Conservation (phyloP, 306 rosid genomes). For the Lithocarpus polystachyus region DNA sequence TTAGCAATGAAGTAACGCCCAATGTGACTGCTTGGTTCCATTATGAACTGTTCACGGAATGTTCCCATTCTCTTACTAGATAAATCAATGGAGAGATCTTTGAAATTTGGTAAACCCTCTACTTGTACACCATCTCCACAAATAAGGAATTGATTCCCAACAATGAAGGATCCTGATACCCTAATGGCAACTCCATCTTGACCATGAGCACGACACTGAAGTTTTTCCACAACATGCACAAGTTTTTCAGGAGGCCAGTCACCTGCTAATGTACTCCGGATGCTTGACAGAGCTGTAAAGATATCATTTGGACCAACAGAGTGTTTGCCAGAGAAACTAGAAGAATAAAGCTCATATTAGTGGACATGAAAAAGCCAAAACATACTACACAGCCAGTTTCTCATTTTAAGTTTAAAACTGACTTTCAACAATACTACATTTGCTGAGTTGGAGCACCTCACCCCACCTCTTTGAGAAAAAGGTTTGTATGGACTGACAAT, state of each 20-base stretch:
- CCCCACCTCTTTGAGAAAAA: background rate
- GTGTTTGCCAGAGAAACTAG: conserved; percentile 81
- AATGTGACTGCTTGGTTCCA: conserved; percentile 68
- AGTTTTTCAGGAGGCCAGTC: conserved; percentile 94
- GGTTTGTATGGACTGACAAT: background rate
- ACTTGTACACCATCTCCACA: conserved; percentile 97
- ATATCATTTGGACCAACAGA: conserved; percentile 57
- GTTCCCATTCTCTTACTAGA: conserved; percentile 81
- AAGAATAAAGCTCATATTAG: conserved; percentile 7
- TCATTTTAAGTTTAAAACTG: background rate
- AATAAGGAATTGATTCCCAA: conserved; percentile 90
- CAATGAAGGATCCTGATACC: conserved; percentile 80
- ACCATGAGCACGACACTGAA: conserved; percentile 77
- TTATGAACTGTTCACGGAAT: conserved; percentile 78
- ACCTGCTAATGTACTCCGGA: conserved; percentile 72
- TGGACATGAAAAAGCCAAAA: background rate
- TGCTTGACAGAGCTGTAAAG: conserved; percentile 51
- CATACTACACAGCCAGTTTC: background rate
- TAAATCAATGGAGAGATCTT: conserved; percentile 79
- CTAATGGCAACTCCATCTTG: conserved; percentile 84
- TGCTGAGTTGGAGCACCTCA: background rate
- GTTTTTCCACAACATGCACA: conserved; percentile 87
- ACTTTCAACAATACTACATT: background rate
- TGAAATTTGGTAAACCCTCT: conserved; percentile 82
- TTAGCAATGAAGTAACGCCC: conserved; percentile 71